Base-by-base conservation (phyloP, 2,329 filamentous ascomycete genomes). In the Calycina herbarum region DNA sequence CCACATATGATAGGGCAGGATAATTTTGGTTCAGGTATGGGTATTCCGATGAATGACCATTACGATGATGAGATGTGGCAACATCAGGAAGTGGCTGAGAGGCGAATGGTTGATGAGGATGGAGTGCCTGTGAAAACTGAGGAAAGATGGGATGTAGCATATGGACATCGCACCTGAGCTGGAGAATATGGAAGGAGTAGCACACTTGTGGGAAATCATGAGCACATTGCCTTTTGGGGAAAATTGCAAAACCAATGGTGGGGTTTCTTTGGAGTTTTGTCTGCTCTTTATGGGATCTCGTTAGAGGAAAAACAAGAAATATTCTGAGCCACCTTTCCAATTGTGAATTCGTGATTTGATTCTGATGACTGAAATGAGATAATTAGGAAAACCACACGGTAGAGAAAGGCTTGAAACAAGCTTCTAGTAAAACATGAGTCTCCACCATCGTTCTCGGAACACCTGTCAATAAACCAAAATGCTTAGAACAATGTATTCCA, bases 111-210 rank as follows among this genome's bases (percentile, higher is more conserved):
- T 8, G 64, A 35, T n/a, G 61, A 38, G 38, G 62, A 48, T 5
- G 42, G 35, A 24, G 40, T 61, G 27, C 29, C 59, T 61, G 69
- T 71, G 1, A 71, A 71, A 65, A 71, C 48, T 17, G 69, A 71
- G 63, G 59, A 61, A 38, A 68, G 65, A 48, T 71, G 69, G 69
- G 69, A 68, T 33, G 66, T 66, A 17, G 66, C 48, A 13, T 68
- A 68, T 65, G 59, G 63, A 57, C 62, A 64, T 56, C 17, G 15
- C 33, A 27, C 65, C 54, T 56, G 40, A 40, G 33, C n/a, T 10
- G 6, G 29, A 35, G 31, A 27, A 7, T 48, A 31, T 13, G 33
- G 51, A 51, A 24, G 20, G 45, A 10, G 8, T 11, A 51, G 20
- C 45, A 51, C 20, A 11, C 20, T 51, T 24, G 45, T 51, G 45